These are phyloP conservation scores for Hymenoscyphus occultus DNA, from an alignment of 2,329 filamentous ascomycete species.

Conservation along the genomic window DNA sequence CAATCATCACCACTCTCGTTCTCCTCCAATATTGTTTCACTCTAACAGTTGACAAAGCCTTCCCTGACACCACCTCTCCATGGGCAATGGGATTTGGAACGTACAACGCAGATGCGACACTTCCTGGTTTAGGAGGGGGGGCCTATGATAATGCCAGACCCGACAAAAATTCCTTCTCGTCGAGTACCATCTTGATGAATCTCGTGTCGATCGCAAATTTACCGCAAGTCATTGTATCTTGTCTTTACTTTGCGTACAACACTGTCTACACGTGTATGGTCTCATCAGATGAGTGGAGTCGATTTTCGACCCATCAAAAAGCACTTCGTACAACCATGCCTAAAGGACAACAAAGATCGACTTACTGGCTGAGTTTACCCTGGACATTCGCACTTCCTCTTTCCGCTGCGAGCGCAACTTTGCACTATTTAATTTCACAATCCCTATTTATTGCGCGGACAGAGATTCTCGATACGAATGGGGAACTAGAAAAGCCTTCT, in stretches of 20 bases:
- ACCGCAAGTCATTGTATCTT: slow-evolving; percentile 5
- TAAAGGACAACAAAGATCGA: slow-evolving; percentile 6
- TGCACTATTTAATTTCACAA: slow-evolving; percentile 6
- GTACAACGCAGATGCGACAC: slow-evolving; percentile 19
- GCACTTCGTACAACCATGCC: slow-evolving; percentile 6
- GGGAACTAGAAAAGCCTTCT: slow-evolving; percentile 8
- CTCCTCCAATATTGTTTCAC: background rate
- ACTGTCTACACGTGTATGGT: slow-evolving; percentile 7
- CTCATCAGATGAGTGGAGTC: slow-evolving; percentile 6
- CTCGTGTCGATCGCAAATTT: background rate
- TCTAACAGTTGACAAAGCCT: background rate
- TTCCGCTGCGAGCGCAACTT: background rate
- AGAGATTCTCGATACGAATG: slow-evolving; percentile 15
- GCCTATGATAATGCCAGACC: slow-evolving; percentile 7
- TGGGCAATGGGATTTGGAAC: slow-evolving; percentile 17
- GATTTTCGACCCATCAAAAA: background rate
- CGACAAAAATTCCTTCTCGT: slow-evolving; percentile 20
- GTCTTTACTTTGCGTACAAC: slow-evolving; percentile 5
- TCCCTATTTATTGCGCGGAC: slow-evolving; percentile 29
- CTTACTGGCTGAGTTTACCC: slow-evolving; percentile 9
- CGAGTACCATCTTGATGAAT: slow-evolving; percentile 32
- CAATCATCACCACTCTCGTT: background rate
- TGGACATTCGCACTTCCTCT: slow-evolving; percentile 9
- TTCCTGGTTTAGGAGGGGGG: slow-evolving; percentile 10
- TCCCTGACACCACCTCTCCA: background rate